Evolutionary conservation across 805 yeast species (phyloP).

Genomic region (Pichia cabralensis): DNA sequence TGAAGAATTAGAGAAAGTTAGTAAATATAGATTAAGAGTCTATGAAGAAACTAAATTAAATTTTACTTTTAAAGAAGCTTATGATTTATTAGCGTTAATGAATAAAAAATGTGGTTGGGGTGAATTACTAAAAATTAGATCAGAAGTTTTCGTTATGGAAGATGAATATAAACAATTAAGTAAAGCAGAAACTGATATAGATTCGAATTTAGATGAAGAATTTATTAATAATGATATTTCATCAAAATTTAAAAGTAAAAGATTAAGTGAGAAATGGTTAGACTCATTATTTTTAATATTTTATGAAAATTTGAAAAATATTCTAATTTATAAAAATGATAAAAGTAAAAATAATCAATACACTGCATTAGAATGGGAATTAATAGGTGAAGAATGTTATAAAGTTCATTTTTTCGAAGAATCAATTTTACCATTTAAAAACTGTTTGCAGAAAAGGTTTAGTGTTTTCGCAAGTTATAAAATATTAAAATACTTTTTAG

Average conservation of each 20-base stretch:
- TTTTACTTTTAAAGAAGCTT: conserved; percentile 50
- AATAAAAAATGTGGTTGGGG: conserved; percentile 78
- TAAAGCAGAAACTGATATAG: conserved; percentile 8
- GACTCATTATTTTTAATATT: conserved; percentile 57
- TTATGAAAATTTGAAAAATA: conserved; percentile 66
- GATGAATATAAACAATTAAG: conserved; percentile 40
- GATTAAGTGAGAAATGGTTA: conserved; percentile 67
- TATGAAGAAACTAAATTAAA: conserved; percentile 39
- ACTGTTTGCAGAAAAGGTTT: conserved; percentile 47
- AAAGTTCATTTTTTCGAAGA: conserved; percentile 39
- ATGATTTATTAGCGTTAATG: conserved; percentile 60
- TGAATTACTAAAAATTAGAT: conserved; percentile 51
- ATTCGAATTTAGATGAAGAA: not conserved
- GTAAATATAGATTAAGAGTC: conserved; percentile 38
- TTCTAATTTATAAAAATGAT: conserved; percentile 47
- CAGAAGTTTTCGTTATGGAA: conserved; percentile 73
- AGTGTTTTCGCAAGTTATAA: conserved; percentile 48
- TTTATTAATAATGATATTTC: conserved; percentile 9
- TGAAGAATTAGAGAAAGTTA: conserved; percentile 32
- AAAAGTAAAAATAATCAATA: conserved; percentile 27
- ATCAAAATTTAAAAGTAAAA: conserved; percentile 28
- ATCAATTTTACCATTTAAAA: conserved; percentile 42
- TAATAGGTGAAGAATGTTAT: conserved; percentile 48
- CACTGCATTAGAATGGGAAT: conserved; percentile 67
- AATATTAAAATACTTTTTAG: conserved; percentile 36